Conservation (phyloP, 1,284 basidiomycete species). For the Ustilago crameri region DNA sequence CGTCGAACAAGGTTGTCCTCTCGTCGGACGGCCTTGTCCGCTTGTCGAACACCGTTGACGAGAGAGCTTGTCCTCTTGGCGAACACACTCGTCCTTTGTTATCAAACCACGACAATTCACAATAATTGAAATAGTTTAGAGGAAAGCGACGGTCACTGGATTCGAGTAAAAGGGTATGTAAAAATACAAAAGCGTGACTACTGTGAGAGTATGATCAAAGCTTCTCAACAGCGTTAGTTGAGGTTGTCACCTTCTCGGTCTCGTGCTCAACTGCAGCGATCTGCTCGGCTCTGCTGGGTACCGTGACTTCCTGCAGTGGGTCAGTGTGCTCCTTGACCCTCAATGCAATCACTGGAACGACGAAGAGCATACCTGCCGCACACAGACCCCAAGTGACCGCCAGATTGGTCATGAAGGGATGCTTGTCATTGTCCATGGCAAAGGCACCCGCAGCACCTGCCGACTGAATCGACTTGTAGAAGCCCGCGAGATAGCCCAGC, state of each 20-base stretch:
- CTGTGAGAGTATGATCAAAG: neutral
- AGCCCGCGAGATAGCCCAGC: constrained; percentile 58
- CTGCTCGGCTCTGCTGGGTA: constrained; percentile 53
- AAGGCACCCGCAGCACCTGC: constrained; percentile 57
- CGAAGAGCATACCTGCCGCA: constrained; percentile 52
- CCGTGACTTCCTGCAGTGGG: constrained; percentile 48
- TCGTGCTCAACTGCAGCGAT: constrained; percentile 30
- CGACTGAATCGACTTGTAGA: constrained; percentile 61
- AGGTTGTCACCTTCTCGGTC: constrained; percentile 10
- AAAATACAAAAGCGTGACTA: neutral
- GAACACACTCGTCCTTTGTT: too few species aligned
- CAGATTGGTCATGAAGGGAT: constrained; percentile 57
- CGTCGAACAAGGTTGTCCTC: too few species aligned
- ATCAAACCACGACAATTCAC: too few species aligned
- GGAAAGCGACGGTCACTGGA: too few species aligned
- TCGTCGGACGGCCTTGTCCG: too few species aligned
- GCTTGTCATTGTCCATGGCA: constrained; percentile 50
- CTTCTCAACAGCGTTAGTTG: constrained; percentile 20
- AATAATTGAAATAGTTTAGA: too few species aligned
- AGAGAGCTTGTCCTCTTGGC: too few species aligned
- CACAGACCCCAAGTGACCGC: constrained; percentile 59
- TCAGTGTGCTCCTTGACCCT: constrained; percentile 55
- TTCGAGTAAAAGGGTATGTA: neutral
- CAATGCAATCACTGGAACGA: constrained; percentile 50
- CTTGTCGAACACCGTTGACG: too few species aligned